Conservation (phyloP, 2,329 filamentous ascomycete genomes). For the Drechslerella coelobrocha region DNA sequence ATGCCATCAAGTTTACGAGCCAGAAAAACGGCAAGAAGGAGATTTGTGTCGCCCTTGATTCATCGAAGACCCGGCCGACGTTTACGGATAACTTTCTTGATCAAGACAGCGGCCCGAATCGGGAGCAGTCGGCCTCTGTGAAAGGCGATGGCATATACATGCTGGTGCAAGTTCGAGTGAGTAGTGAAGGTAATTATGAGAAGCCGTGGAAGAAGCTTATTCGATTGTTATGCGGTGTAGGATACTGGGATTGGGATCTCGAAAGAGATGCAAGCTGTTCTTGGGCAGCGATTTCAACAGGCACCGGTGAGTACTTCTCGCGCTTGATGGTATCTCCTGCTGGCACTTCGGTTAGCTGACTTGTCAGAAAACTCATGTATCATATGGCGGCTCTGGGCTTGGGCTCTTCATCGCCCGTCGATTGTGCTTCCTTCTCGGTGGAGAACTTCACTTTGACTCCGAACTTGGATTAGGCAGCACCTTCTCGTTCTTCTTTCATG, state of each 20-base stretch:
- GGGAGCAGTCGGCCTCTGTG: background rate
- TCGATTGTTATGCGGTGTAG: constrained; percentile 14
- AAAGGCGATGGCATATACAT: constrained; percentile 34
- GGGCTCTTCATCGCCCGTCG: constrained; percentile 79
- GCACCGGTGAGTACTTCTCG: constrained; percentile 45
- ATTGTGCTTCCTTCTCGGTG: constrained; percentile 77
- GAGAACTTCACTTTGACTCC: constrained; percentile 76
- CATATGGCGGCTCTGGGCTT: constrained; percentile 74
- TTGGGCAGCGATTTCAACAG: constrained; percentile 54
- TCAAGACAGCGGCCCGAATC: constrained; percentile 6
- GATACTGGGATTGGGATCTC: constrained; percentile 54
- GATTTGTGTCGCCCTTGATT: constrained; percentile 51
- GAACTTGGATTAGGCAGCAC: constrained; percentile 72
- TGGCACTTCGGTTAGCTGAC: background rate
- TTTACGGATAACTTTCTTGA: constrained; percentile 45
- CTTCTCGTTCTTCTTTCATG: constrained; percentile 78
- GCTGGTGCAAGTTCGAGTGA: constrained; percentile 36
- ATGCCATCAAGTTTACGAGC: constrained; percentile 66
- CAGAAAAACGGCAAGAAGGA: constrained; percentile 50
- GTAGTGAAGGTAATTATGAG: background rate
- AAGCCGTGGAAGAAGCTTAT: background rate
- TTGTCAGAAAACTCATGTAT: constrained; percentile 66
- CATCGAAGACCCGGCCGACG: constrained; percentile 37
- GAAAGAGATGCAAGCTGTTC: constrained; percentile 51
- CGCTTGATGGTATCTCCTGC: background rate